phyloP scores from a whole-genome alignment of 169 alveolate genomes.

The Eimeria sp. region DNA sequence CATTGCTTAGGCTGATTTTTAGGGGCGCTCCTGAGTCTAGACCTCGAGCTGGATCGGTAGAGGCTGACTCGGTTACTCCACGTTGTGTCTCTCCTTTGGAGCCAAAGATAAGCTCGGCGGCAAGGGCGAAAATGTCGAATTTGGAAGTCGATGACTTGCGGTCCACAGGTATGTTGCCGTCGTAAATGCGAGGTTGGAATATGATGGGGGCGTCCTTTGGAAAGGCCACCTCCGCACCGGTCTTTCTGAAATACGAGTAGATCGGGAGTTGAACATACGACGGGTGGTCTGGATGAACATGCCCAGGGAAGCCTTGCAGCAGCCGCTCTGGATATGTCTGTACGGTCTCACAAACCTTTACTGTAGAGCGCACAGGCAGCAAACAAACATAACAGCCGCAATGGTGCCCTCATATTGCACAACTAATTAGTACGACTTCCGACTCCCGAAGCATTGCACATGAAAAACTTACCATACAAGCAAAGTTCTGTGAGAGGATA shows the following conservation, averaged over 20 bases:
- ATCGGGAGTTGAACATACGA: constrained; percentile 44
- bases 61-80: neutral
- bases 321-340: constrained; percentile 62
- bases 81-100: neutral
- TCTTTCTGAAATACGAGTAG: constrained; percentile 41
- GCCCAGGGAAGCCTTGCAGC: constrained; percentile 47
- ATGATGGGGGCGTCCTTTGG: constrained; percentile 64
- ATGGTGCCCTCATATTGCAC: neutral
- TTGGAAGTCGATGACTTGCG: constrained; percentile 16
- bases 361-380: neutral
- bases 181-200: constrained; percentile 68
- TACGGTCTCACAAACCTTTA: constrained; percentile 33
- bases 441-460: neutral
- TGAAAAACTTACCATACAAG: constrained; percentile 22
- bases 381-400: neutral
- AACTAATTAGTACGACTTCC: neutral
- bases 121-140: constrained; percentile 15
- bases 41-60: neutral
- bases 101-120: constrained; percentile 11
- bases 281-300: constrained; percentile 70
- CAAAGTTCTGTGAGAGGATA: constrained; percentile 55
- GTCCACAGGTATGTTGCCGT: constrained; percentile 67
- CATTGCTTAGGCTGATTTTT: neutral
- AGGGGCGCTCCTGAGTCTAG: neutral
- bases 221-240: constrained; percentile 65